Evolutionary conservation across 768 basidiomycete genomes (phyloP).

Genomic region (Suillus paluster): DNA sequence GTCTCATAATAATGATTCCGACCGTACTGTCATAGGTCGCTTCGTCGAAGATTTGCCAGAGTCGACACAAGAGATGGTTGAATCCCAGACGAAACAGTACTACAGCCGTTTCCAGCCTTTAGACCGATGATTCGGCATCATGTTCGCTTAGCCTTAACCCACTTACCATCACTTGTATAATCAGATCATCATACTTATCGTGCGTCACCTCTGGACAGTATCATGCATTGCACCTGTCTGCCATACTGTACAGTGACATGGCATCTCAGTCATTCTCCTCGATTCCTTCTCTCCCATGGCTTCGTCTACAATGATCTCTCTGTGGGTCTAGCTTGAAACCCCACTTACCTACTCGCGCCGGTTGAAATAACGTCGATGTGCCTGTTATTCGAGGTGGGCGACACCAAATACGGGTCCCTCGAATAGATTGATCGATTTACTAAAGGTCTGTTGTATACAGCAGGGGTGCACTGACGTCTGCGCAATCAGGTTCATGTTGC

Average conservation of each 20-base stretch:
- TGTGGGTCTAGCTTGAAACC: neutral
- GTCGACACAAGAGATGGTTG: constrained; percentile 91
- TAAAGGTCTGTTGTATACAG: no score
- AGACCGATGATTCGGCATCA: constrained; percentile 36
- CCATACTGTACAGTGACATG: neutral
- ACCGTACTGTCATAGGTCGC: constrained; percentile 53
- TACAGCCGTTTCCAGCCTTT: constrained; percentile 82
- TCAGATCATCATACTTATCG: constrained; percentile 9
- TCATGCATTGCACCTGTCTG: neutral
- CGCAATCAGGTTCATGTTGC: no score
- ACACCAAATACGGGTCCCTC: no score
- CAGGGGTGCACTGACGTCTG: no score
- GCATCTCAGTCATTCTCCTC: neutral
- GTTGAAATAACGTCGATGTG: neutral
- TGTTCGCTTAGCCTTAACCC: neutral
- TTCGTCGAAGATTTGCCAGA: constrained; percentile 88
- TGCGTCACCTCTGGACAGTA: neutral
- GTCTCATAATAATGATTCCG: constrained; percentile 4
- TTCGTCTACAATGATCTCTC: neutral
- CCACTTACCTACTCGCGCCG: no score
- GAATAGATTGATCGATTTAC: no score
- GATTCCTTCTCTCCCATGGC: neutral
- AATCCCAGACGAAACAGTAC: constrained; percentile 82
- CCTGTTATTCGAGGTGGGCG: no score
- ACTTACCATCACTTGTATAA: constrained; percentile 9